Conservation (phyloP, 1,284 basidiomycete genomes). For the Salmacisia buchloeana region DNA sequence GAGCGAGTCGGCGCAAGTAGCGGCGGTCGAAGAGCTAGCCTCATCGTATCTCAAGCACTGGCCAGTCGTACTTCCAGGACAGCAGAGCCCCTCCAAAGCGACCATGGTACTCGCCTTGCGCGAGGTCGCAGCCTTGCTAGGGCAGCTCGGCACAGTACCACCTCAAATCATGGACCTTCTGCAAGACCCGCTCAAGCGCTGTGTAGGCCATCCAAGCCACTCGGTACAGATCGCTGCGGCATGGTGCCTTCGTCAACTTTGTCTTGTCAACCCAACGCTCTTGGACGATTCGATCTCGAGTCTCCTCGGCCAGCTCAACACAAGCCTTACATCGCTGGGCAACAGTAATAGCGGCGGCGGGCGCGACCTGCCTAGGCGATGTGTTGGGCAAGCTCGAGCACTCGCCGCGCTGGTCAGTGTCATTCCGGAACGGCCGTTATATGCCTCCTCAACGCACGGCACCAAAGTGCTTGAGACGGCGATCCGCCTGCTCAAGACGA, state of each 20-base stretch:
- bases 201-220: slow-evolving; percentile 80
- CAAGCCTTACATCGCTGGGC: slow-evolving; percentile 62
- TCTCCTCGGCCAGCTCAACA: slow-evolving; percentile 71
- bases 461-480: slow-evolving; percentile 87
- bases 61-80: slow-evolving; percentile 85
- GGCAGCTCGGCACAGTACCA: slow-evolving; percentile 85
- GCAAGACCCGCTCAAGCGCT: slow-evolving; percentile 74
- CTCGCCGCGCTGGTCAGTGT: slow-evolving; percentile 79
- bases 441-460: slow-evolving; percentile 88
- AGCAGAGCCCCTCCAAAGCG: slow-evolving; percentile 65
- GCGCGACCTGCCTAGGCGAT: slow-evolving; percentile 68
- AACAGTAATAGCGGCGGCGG: slow-evolving; percentile 47
- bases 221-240: slow-evolving; percentile 77
- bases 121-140: slow-evolving; percentile 77
- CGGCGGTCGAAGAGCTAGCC: slow-evolving; percentile 79
- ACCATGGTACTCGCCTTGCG: slow-evolving; percentile 72
- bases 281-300: slow-evolving; percentile 71
- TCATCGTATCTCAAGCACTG: slow-evolving; percentile 77
- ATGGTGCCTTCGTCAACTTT: slow-evolving; percentile 83
- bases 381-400: slow-evolving; percentile 81
- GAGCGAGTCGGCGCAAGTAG: slow-evolving; percentile 79
- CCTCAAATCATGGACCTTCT: slow-evolving; percentile 82
- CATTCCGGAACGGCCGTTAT: slow-evolving; percentile 79
- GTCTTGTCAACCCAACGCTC: slow-evolving; percentile 76
- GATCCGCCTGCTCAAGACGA: slow-evolving; percentile 79